Evolutionary conservation across 345 rosid species (phyloP).

Genomic region (Melaleuca quinquenervia): DNA sequence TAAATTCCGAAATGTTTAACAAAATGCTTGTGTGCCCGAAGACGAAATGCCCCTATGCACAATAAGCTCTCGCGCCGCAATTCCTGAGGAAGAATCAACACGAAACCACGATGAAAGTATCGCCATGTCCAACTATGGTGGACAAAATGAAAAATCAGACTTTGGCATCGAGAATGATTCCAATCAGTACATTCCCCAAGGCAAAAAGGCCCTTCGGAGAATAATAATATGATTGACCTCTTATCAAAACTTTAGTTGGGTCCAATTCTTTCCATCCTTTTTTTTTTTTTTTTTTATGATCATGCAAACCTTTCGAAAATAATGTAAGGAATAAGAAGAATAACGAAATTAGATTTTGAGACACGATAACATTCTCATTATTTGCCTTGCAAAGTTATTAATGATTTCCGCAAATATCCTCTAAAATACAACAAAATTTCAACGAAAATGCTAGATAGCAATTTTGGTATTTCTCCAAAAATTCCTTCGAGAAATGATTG

Average conservation of each 20-base stretch:
- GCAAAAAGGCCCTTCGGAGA: neutral
- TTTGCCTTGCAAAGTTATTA: too few species aligned
- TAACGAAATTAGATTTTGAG: too few species aligned
- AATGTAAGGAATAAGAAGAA: too few species aligned
- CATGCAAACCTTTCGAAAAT: neutral
- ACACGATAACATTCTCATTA: too few species aligned
- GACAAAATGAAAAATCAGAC: too few species aligned
- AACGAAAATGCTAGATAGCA: too few species aligned
- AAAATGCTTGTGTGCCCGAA: too few species aligned
- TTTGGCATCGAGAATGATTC: neutral
- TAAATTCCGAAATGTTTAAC: neutral
- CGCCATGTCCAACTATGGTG: neutral
- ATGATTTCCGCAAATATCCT: too few species aligned
- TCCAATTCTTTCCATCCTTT: too few species aligned
- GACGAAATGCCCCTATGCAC: neutral
- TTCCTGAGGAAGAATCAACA: neutral
- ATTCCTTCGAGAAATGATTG: too few species aligned
- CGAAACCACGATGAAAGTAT: neutral
- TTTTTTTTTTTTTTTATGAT: neutral
- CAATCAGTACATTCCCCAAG: neutral
- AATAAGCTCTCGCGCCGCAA: neutral
- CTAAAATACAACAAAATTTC: too few species aligned
- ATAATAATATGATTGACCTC: neutral
- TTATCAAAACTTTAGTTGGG: neutral
- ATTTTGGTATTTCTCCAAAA: too few species aligned